phyloP scores from a whole-genome alignment of 2,329 filamentous ascomycete genomes.

The Fusarium sp. region DNA sequence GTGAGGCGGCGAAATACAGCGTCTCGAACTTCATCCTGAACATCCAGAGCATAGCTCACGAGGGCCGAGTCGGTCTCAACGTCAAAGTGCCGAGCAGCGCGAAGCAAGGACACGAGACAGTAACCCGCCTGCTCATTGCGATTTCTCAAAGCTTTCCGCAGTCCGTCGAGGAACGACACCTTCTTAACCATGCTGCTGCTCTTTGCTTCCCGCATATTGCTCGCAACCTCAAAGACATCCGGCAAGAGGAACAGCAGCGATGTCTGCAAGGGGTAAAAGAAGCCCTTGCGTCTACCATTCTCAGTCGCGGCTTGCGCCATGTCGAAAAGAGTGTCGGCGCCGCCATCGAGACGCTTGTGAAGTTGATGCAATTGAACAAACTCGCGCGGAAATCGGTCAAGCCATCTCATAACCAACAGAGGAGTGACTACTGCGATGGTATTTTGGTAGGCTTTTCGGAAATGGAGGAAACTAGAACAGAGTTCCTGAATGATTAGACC shows the following conservation, averaged over 20 bases:
- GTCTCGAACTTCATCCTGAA: conserved; percentile 76
- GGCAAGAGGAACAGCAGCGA: conserved; percentile 73
- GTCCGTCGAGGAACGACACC: conserved; percentile 71
- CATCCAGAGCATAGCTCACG: conserved; percentile 75
- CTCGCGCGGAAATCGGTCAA: conserved; percentile 73
- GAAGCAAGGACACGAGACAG: conserved; percentile 72
- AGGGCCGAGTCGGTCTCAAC: conserved; percentile 72
- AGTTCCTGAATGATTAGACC: conserved; percentile 73
- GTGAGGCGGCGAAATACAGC: conserved; percentile 70
- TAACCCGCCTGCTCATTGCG: conserved; percentile 76
- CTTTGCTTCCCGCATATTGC: conserved; percentile 74
- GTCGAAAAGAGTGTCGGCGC: conserved; percentile 76
- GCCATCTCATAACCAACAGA: conserved; percentile 73
- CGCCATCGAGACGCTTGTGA: conserved; percentile 72
- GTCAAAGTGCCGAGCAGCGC: conserved; percentile 73
- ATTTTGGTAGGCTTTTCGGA: conserved; percentile 73
- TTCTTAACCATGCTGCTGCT: conserved; percentile 73
- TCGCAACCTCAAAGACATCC: conserved; percentile 77
- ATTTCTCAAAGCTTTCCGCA: conserved; percentile 73
- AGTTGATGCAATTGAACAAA: conserved; percentile 73
- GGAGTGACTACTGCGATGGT: conserved; percentile 72
- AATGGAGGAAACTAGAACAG: conserved; percentile 74
- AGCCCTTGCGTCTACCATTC: conserved; percentile 64
- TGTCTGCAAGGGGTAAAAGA: conserved; percentile 73
- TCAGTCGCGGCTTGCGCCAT: conserved; percentile 74